Conservation (phyloP, 257 asterid genomes). For the Gentiana macrophylla region DNA sequence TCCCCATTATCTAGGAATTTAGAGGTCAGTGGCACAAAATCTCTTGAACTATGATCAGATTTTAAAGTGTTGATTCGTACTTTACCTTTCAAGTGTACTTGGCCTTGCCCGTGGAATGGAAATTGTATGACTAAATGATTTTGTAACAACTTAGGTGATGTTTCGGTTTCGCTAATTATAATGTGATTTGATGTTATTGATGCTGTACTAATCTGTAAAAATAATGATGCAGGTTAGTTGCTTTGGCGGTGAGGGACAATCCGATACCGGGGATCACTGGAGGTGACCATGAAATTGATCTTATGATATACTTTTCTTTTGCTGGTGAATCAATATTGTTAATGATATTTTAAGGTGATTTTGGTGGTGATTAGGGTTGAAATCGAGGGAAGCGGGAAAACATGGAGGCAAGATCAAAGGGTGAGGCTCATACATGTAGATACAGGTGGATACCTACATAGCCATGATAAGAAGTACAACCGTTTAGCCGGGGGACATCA, state of each 20-base stretch:
- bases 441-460: conserved; percentile 88
- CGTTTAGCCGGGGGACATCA: conserved; percentile 99
- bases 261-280: conserved; percentile 96
- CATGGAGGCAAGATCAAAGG: conserved; percentile 98
- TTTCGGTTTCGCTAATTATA: no score
- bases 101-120: no score
- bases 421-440: conserved; percentile 82
- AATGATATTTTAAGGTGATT: neutral
- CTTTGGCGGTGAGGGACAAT: conserved; percentile 71
- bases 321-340: neutral
- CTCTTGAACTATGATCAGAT: neutral
- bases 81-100: no score
- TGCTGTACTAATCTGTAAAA: no score
- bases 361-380: conserved; percentile 39
- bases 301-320: neutral
- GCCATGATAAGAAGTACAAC: conserved; percentile 91
- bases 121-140: no score
- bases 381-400: conserved; percentile 90
- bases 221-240: conserved; percentile 67
- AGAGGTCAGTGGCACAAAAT: conserved; percentile 51
- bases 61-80: no score
- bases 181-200: no score
- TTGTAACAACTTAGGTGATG: no score
- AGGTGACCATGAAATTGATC: conserved; percentile 30
- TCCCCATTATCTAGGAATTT: conserved; percentile 92